Conservation (phyloP, 139 green algal species). For the Pleodorina starrii region DNA sequence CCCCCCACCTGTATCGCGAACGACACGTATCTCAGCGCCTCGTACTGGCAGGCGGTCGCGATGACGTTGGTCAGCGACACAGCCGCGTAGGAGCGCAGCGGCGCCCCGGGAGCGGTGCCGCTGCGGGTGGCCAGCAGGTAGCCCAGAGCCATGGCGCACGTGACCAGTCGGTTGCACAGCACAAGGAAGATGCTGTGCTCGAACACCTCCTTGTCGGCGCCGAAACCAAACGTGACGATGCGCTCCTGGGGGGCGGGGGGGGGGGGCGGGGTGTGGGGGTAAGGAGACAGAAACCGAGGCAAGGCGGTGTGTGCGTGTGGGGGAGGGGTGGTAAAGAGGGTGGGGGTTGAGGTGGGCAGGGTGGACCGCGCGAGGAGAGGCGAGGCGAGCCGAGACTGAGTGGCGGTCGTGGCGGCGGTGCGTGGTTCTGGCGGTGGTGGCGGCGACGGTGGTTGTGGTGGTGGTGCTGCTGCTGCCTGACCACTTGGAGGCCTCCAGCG, state of each 20-base stretch:
- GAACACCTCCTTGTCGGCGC: conserved; percentile 74
- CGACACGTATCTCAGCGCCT: conserved; percentile 96
- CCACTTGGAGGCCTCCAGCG: too few relatives aligned
- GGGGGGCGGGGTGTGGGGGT: too few relatives aligned
- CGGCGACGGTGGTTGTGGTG: too few relatives aligned
- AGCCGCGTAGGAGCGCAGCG: conserved; percentile 74
- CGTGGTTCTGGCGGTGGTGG: too few relatives aligned
- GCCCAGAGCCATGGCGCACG: conserved; percentile 70
- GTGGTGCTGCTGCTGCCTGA: too few relatives aligned
- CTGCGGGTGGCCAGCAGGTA: conserved; percentile 55
- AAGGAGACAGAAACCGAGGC: too few relatives aligned
- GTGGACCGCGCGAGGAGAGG: too few relatives aligned
- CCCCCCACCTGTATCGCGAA: conserved; percentile 93
- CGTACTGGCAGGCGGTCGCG: conserved; percentile 94
- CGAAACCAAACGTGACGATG: conserved; percentile 87
- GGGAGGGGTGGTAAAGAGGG: too few relatives aligned
- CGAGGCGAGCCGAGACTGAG: too few relatives aligned
- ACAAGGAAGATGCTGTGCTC: conserved; percentile 92
- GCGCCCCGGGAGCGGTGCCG: conserved; percentile 65
- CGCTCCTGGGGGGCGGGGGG: conserved; percentile 85
- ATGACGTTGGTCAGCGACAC: conserved; percentile 92
- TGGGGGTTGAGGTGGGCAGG: too few relatives aligned
- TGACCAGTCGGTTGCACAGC: conserved; percentile 91
- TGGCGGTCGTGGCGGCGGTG: too few relatives aligned
- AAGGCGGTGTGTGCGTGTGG: too few relatives aligned